Evolutionary conservation across 2,329 filamentous ascomycete species (phyloP).

Genomic region (Neonectria sp.): DNA sequence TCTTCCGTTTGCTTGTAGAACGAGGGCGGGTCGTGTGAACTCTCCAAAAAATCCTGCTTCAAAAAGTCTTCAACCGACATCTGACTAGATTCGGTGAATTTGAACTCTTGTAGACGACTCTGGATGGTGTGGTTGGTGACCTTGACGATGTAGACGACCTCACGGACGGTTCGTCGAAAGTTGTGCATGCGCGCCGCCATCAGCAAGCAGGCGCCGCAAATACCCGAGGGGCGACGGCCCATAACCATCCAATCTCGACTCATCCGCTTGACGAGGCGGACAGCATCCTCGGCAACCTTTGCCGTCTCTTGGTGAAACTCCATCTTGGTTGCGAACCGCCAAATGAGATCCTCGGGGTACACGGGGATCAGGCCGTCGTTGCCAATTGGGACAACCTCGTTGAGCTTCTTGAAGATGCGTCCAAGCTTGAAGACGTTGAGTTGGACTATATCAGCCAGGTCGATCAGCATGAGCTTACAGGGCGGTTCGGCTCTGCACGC

Average conservation of each 20-base stretch:
- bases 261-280: conserved; percentile 92
- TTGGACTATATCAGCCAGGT: conserved; percentile 86
- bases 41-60: conserved; percentile 79
- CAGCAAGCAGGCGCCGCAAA: conserved; percentile 94
- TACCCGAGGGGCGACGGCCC: conserved; percentile 91
- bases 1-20: conserved; percentile 79
- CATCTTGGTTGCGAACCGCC: conserved; percentile 90
- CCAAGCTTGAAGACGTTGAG: conserved; percentile 95
- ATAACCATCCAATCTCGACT: conserved; percentile 97
- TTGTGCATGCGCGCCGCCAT: conserved; percentile 99
- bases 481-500: conserved; percentile 85
- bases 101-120: conserved; percentile 93
- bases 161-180: conserved; percentile 90
- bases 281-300: conserved; percentile 89
- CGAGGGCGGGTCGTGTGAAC: conserved; percentile 85
- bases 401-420: conserved; percentile 87
- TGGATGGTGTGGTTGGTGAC: conserved; percentile 95
- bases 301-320: conserved; percentile 89
- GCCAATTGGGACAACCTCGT: conserved; percentile 79
- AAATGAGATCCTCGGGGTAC: conserved; percentile 91
- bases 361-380: conserved; percentile 77
- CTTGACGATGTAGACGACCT: conserved; percentile 98
- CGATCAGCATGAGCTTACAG: conserved; percentile 93
- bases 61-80: conserved; percentile 92
- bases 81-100: conserved; percentile 84